Conservation (phyloP, 1,284 basidiomycete genomes). For the Tremellales sp. region DNA sequence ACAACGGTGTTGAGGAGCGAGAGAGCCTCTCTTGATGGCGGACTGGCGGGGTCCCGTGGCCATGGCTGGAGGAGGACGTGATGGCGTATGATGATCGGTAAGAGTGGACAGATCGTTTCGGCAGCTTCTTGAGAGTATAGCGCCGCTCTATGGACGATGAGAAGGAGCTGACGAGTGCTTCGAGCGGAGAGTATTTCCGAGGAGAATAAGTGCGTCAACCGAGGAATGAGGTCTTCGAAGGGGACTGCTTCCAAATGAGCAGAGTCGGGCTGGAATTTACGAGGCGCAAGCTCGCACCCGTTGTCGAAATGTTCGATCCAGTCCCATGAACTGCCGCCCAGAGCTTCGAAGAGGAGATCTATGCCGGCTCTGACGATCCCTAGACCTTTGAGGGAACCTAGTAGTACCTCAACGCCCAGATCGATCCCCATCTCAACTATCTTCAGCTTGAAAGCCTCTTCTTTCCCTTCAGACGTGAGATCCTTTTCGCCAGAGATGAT, state of each 20-base stretch:
- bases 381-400: slow-evolving; percentile 12
- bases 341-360: slow-evolving; percentile 31
- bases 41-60: slow-evolving; percentile 50
- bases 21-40: slow-evolving; percentile 54
- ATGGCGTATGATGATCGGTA: slow-evolving; percentile 53
- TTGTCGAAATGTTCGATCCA: slow-evolving; percentile 13
- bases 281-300: neutral
- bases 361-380: slow-evolving; percentile 33
- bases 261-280: slow-evolving; percentile 7
- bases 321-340: slow-evolving; percentile 23
- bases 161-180: slow-evolving; percentile 55
- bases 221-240: slow-evolving; percentile 34
- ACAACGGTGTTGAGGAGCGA: slow-evolving; percentile 61
- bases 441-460: slow-evolving; percentile 8
- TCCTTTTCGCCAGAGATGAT: slow-evolving; percentile 52
- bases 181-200: slow-evolving; percentile 22
- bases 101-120: slow-evolving; percentile 55
- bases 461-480: slow-evolving; percentile 2
- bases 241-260: slow-evolving; percentile 22
- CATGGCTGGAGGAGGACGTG: slow-evolving; percentile 39
- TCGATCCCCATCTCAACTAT: slow-evolving; percentile 25
- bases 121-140: slow-evolving; percentile 58
- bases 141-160: slow-evolving; percentile 61
- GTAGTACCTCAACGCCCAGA: slow-evolving; percentile 27
- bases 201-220: slow-evolving; percentile 27